phyloP scores from a whole-genome alignment of 78 protist genomes.

The Dictyostelium firmibasis region DNA sequence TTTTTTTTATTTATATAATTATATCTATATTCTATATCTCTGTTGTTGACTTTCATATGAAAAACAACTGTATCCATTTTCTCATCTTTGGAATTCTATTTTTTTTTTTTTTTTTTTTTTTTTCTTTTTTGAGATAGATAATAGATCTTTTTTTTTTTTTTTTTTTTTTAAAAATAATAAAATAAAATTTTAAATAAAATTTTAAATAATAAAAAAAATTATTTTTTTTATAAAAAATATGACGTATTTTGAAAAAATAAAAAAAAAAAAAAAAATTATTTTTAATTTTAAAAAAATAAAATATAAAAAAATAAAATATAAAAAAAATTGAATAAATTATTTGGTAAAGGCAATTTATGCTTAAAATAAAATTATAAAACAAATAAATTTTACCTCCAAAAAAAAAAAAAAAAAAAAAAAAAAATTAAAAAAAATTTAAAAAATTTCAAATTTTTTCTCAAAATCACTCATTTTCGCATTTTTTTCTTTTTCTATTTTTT shows the following conservation, averaged over 20 bases:
- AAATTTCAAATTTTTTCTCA: neutral
- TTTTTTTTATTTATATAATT: neutral
- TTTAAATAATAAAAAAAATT: neutral
- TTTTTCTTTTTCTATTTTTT: neutral
- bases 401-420: too few species aligned
- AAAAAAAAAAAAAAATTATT: neutral
- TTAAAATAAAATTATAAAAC: too few species aligned
- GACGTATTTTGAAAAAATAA: neutral
- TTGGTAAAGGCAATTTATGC: too few species aligned
- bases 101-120: neutral
- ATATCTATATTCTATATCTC: neutral
- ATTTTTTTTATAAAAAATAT: neutral
- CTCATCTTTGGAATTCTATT: neutral
- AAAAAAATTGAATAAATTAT: neutral
- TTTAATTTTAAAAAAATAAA: neutral
- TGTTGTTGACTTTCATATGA: neutral
- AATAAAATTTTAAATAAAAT: neutral
- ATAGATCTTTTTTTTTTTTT: neutral
- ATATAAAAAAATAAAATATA: neutral
- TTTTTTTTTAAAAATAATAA: too few species aligned
- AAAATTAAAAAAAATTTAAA: neutral
- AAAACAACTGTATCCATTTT: neutral
- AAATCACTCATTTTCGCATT: neutral
- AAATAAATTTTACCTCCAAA: neutral
- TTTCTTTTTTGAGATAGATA: neutral